Evolutionary conservation across 2,329 filamentous ascomycete species (phyloP), one percentile per base, ranked within the genome.

Genomic region (Cladophialophora exuberans): DNA sequence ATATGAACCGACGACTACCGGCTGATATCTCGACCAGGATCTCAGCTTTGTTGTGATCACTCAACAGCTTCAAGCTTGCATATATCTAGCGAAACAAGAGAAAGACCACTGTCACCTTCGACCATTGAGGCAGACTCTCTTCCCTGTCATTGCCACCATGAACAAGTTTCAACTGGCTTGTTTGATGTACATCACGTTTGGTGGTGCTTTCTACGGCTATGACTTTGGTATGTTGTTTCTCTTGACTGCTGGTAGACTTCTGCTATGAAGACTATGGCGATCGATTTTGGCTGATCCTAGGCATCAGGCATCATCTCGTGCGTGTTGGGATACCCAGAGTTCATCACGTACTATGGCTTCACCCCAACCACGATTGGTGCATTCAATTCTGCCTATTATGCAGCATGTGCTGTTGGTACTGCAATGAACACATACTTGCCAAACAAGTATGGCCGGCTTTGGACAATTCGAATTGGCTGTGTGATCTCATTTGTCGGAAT

Each of bases 191-290:
- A 54, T 54, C 33, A 30, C 51, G 6, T 54, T 54, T 41, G 51
- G 51, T 18, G 41, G 30, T 47, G 42, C 38, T 9, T 49, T 56
- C 30, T 56, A 52, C 18, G 53, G 53, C 15, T 56, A 56, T 23
- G 53, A 56, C 38, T 50, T 36, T 25, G 52, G 52, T 55, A 44
- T n/a, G 52, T 13, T 9, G 26, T n/a, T n/a, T n/a, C n/a, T n/a
- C n/a, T n/a, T n/a, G n/a, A n/a, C n/a, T n/a, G n/a, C n/a, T n/a
- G n/a, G n/a, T n/a, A n/a, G n/a, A n/a, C n/a, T n/a, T n/a, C n/a
- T n/a, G n/a, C n/a, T n/a, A n/a, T n/a, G n/a, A n/a, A 87, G 66
- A 75, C 78, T 22, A 77, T 80, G 22, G 81, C 84, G 11, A 75
- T 79, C 57, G 75, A 79, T 46, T 68, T 83, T n/a, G 70, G 73